Conservation (phyloP, 352 stramenopile genomes). For the Phytopythium mirpurense region DNA sequence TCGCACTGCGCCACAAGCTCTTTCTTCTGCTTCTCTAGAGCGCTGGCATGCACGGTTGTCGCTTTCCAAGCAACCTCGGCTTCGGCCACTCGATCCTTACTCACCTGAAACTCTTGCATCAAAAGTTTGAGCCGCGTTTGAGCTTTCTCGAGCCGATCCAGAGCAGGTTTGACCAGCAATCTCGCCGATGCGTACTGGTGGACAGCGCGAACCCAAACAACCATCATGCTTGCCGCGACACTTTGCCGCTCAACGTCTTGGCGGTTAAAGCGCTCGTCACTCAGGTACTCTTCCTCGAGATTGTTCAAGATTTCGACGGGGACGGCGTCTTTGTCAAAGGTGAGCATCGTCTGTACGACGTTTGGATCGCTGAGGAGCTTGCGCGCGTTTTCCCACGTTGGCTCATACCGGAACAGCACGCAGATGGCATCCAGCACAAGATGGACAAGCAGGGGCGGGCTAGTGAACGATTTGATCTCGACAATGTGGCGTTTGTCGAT, state of each 20-base stretch:
- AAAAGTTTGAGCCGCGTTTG: conserved; percentile 42
- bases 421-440: conserved; percentile 69
- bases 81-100: conserved; percentile 49
- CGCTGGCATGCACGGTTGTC: conserved; percentile 20
- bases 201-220: conserved; percentile 68
- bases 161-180: conserved; percentile 49
- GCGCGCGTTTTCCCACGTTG: conserved; percentile 68
- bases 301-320: conserved; percentile 26
- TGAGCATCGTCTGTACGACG: conserved; percentile 62
- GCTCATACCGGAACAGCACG: conserved; percentile 63
- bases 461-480: conserved; percentile 84
- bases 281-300: conserved; percentile 43
- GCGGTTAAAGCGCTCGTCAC: conserved; percentile 45
- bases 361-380: conserved; percentile 60
- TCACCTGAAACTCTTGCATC: conserved; percentile 63
- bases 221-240: conserved; percentile 71
- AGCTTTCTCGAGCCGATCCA: conserved; percentile 60
- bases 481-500: conserved; percentile 74
- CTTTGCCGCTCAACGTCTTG: conserved; percentile 76
- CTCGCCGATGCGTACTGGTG: conserved; percentile 49
- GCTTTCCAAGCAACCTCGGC: conserved; percentile 33
- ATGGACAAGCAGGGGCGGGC: conserved; percentile 59
- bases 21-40: conserved; percentile 18
- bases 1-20: conserved; percentile 20
- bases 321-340: conserved; percentile 72